Base-by-base conservation (phyloP, 2,329 filamentous ascomycete genomes). In the Aspergillus sp. region DNA sequence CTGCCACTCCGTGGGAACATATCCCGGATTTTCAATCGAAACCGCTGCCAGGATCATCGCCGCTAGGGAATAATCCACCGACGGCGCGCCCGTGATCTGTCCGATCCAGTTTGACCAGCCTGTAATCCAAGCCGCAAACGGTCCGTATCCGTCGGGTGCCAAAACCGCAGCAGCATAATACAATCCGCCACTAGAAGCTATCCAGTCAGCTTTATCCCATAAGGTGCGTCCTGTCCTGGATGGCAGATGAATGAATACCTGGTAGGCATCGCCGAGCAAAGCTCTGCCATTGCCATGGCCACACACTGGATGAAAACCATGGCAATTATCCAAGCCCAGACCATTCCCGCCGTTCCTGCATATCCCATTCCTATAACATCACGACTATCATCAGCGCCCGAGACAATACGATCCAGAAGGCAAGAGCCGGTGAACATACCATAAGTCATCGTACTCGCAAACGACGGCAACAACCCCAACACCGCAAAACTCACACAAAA, bases 401-500 rank as follows among this genome's bases (percentile, higher is more conserved):
- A 9, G 2, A 2, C 34, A 36, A 36, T 42, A 26, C 30, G 10
- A 6, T 26, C 7, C 38, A 41, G 5, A 49, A 42, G 40, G 10
- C 19, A 6, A 8, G 39, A 19, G 36, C 29, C 40, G 10, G n/a
- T 7, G 6, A 2, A 51, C 49, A 30, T 79, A 53, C 83, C 83
- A 73, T 86, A 88, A 59, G 76, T 83, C 52, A 88, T 66, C 0
- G 84, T 88, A 52, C 77, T 82, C 1, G 83, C 84, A 57, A 88
- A 86, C 50, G 80, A 85, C 0, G 84, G 85, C 43, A 88, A 65
- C 41, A 88, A 63, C 1, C 85, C 85, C 46, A 88, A 69, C 7
- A 88, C 83, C 5, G 85, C 83, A 62, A 88, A 88, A 46, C 78
- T 82, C 36, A 88, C 83, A 54, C 82, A 85, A 61, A 88, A 88